A percentile compares a stretch with the other conserved stretches of the same genome.
Evolutionary conservation across 192 early-diverging fungal species (phyloP).

Genomic region (Gaertneriomyces sp.): DNA sequence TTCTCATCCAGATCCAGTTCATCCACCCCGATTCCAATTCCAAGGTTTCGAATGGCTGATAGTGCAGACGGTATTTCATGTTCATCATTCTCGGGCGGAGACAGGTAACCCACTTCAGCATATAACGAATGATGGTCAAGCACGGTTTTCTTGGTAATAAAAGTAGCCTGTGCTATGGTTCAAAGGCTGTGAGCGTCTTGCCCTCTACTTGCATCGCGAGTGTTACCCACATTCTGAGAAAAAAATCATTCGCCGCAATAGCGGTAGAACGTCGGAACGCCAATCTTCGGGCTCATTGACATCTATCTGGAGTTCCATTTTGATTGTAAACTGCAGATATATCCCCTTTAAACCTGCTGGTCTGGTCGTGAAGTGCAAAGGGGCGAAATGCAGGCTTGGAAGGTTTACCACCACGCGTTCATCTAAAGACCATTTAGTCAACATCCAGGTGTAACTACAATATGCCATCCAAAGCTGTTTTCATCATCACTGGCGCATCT

Average conservation of each 20-base stretch:
- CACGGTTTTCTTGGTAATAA: not conserved
- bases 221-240: not conserved
- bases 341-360: too few species aligned
- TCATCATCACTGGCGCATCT: constrained; percentile 41
- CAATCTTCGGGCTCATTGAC: not conserved
- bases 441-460: too few species aligned
- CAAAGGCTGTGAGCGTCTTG: not conserved
- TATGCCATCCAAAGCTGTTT: not conserved
- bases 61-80: not conserved
- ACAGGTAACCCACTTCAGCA: not conserved
- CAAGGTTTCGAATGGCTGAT: not conserved
- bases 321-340: too few species aligned
- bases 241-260: not conserved
- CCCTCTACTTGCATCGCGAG: not conserved
- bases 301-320: not conserved
- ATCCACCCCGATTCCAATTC: not conserved
- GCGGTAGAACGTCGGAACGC: constrained; percentile 1
- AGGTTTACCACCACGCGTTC: too few species aligned
- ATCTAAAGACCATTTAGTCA: too few species aligned
- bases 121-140: not conserved
- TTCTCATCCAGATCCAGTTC: not conserved
- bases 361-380: too few species aligned
- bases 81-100: not conserved
- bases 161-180: not conserved
- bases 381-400: too few species aligned